These are phyloP conservation scores for Corylus avellana DNA, from an alignment of 306 rosid species.

Conservation along the genomic window DNA sequence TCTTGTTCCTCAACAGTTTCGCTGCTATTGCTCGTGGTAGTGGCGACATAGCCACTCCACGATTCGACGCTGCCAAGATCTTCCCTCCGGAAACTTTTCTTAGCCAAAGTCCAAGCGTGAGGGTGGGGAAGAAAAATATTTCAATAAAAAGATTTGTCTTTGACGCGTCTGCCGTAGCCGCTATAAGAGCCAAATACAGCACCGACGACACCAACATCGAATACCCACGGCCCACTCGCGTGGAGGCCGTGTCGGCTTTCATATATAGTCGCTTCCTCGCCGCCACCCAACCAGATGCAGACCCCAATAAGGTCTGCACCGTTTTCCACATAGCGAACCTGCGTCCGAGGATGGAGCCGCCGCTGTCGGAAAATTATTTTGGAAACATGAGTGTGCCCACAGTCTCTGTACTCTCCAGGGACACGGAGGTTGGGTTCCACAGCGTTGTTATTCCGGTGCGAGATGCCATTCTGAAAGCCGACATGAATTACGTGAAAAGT, in stretches of 20 bases:
- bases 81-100: conserved; percentile 44
- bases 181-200: conserved; percentile 36
- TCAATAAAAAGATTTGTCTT: conserved; percentile 56
- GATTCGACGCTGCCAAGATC: conserved; percentile 1
- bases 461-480: conserved; percentile 33
- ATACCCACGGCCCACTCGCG: conserved; percentile 42
- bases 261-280: conserved; percentile 55
- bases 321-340: conserved; percentile 49
- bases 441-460: conserved; percentile 27
- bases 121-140: conserved; percentile 22
- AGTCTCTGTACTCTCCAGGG: neutral
- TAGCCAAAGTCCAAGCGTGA: no score
- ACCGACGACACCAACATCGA: neutral
- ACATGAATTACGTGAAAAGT: conserved; percentile 27
- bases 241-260: conserved; percentile 60
- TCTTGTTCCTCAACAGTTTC: no score
- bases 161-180: conserved; percentile 33
- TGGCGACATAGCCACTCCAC: no score
- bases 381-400: conserved; percentile 36
- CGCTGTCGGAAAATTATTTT: conserved; percentile 31
- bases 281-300: conserved; percentile 9
- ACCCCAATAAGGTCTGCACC: conserved; percentile 4
- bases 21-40: no score
- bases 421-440: conserved; percentile 2
- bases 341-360: conserved; percentile 48